phyloP scores from a whole-genome alignment of 768 basidiomycete species.

The Naganishia friedmannii region DNA sequence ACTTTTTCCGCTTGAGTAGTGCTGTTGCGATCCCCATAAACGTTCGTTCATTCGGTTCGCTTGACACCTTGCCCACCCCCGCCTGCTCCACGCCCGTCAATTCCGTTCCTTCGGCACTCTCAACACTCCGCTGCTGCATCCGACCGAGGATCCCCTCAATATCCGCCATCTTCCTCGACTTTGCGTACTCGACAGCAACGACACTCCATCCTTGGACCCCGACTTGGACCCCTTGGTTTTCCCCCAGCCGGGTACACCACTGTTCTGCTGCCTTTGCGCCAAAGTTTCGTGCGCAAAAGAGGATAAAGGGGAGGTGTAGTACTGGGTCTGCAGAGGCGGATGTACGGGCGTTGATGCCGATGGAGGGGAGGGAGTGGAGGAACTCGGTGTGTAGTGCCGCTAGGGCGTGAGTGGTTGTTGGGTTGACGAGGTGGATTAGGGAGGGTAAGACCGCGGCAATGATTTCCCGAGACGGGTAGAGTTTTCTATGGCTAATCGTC shows the following conservation, averaged over 20 bases:
- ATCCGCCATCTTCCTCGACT: slow-evolving; percentile 1
- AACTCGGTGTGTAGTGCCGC: slow-evolving; percentile 6
- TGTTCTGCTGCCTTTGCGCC: neutral
- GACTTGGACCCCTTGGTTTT: neutral
- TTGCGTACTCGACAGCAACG: slow-evolving; percentile 21
- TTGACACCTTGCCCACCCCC: neutral
- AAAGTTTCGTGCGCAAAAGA: neutral
- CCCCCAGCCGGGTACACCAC: slow-evolving; percentile 8
- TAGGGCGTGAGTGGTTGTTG: neutral
- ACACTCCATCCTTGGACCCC: slow-evolving; percentile 26
- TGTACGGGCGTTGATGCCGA: neutral
- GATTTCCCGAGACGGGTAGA: slow-evolving; percentile 16
- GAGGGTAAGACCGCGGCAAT: slow-evolving; percentile 11
- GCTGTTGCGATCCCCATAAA: slow-evolving; percentile 19
- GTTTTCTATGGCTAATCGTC: neutral
- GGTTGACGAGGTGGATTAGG: slow-evolving; percentile 10
- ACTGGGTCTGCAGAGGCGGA: neutral
- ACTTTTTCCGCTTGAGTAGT: slow-evolving; percentile 21
- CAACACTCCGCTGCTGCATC: neutral
- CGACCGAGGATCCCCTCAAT: slow-evolving; percentile 1
- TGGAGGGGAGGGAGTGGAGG: neutral
- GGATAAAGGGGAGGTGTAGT: slow-evolving; percentile 22
- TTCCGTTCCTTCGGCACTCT: no score
- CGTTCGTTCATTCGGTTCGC: slow-evolving; percentile 5
- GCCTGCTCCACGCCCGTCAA: no score